A percentile compares a stretch with the other conserved stretches of the same genome.
These are phyloP conservation scores for Phlebiopsis gigantea DNA, from an alignment of 768 basidiomycete species.

Conservation along the genomic window DNA sequence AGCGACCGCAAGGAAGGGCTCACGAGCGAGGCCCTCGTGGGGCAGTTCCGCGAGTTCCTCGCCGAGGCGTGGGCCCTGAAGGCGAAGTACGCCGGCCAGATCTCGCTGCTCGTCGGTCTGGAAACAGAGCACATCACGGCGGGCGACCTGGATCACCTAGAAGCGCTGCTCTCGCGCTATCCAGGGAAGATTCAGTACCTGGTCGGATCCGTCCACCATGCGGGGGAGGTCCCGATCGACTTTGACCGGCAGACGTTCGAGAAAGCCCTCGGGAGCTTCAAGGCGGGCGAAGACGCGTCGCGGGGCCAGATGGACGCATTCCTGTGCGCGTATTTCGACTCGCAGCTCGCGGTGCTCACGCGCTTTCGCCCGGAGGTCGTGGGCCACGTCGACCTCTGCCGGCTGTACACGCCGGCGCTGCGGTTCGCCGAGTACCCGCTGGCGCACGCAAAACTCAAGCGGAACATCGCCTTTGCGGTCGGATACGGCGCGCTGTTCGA, in stretches of 20 bases:
- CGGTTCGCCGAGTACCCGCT: slow-evolving; percentile 48
- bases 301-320: slow-evolving; percentile 38
- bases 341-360: slow-evolving; percentile 67
- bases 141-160: slow-evolving; percentile 56
- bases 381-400: slow-evolving; percentile 91
- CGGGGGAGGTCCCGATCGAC: slow-evolving; percentile 84
- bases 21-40: slow-evolving; percentile 42
- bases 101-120: slow-evolving; percentile 79
- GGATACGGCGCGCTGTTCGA: slow-evolving; percentile 91
- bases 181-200: slow-evolving; percentile 69
- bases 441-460: slow-evolving; percentile 59
- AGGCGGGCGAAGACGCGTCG: slow-evolving; percentile 18
- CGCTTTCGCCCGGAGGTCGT: slow-evolving; percentile 82
- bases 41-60: slow-evolving; percentile 72
- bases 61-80: slow-evolving; percentile 78
- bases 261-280: slow-evolving; percentile 42
- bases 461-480: slow-evolving; percentile 71
- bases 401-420: slow-evolving; percentile 71
- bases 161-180: slow-evolving; percentile 43
- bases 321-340: slow-evolving; percentile 75
- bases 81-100: slow-evolving; percentile 49
- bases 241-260: slow-evolving; percentile 75
- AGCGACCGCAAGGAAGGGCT: slow-evolving; percentile 44
- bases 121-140: slow-evolving; percentile 88
- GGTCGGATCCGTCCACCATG: slow-evolving; percentile 93